phyloP scores from a whole-genome alignment of 2,329 filamentous ascomycete species.

The Sarocladium brachiariae region DNA sequence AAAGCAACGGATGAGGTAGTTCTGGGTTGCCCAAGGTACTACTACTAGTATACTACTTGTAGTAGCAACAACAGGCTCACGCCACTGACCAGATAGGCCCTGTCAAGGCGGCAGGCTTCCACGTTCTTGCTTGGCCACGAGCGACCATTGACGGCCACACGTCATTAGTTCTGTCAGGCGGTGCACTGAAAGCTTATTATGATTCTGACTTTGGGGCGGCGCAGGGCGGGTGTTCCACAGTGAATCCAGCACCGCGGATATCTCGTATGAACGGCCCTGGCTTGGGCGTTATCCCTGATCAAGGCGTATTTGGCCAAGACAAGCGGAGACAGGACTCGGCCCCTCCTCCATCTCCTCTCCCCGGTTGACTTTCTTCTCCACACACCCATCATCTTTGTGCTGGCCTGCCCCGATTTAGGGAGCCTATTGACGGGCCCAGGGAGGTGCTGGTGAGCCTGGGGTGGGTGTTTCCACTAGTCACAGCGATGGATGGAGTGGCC shows the following conservation, averaged over 20 bases:
- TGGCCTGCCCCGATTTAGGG: not conserved
- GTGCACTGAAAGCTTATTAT: not conserved
- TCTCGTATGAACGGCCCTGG: not conserved
- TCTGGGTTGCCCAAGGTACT: too few relatives aligned
- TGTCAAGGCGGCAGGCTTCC: not conserved
- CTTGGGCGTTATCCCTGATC: not conserved
- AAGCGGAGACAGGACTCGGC: not conserved
- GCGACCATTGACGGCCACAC: not conserved
- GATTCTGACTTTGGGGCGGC: not conserved
- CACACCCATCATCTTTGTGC: not conserved
- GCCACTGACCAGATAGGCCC: too few relatives aligned
- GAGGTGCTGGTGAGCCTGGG: not conserved
- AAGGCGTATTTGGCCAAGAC: not conserved
- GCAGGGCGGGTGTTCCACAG: not conserved
- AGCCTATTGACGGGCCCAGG: not conserved
- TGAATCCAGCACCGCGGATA: not conserved
- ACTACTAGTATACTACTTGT: too few relatives aligned
- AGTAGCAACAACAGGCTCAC: too few relatives aligned
- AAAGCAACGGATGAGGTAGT: too few relatives aligned
- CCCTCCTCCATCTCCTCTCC: not conserved
- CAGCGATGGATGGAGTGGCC: constrained; percentile 2
- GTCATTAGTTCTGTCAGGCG: not conserved
- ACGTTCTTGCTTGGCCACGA: not conserved
- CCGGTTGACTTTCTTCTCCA: not conserved
- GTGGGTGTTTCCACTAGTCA: not conserved